These are phyloP conservation scores for Psidium guajava DNA, from an alignment of 345 rosid species.

Conservation along the genomic window DNA sequence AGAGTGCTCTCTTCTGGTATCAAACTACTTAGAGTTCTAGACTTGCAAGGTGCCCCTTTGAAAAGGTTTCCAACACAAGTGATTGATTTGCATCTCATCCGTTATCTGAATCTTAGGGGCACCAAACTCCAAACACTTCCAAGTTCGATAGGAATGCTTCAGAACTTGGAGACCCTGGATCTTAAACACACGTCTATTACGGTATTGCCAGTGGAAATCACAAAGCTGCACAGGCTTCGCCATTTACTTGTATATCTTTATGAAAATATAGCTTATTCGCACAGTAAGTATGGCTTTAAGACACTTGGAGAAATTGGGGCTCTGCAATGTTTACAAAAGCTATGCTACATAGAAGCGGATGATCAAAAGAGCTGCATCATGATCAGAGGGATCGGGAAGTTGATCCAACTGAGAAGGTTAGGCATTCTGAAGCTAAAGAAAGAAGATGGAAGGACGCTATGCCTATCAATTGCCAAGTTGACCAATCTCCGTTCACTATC, in stretches of 20 bases:
- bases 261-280: slow-evolving; percentile 2
- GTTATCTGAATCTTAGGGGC: slow-evolving; percentile 8
- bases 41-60: slow-evolving; percentile 12
- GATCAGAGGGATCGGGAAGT: slow-evolving; percentile 6
- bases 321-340: slow-evolving; percentile 10
- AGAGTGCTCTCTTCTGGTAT: neutral
- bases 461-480: slow-evolving; percentile 5
- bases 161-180: slow-evolving; percentile 15
- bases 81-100: slow-evolving; percentile 1
- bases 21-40: slow-evolving; percentile 8
- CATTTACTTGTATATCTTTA: slow-evolving; percentile 9
- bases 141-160: slow-evolving; percentile 17
- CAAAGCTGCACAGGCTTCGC: slow-evolving; percentile 10
- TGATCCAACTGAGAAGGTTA: slow-evolving; percentile 11
- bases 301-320: slow-evolving; percentile 4
- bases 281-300: slow-evolving; percentile 8
- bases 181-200: slow-evolving; percentile 10
- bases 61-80: slow-evolving; percentile 7
- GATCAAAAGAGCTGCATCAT: neutral
- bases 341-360: slow-evolving; percentile 10
- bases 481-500: slow-evolving; percentile 6
- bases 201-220: slow-evolving; percentile 9
- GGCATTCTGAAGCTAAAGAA: slow-evolving; percentile 8
- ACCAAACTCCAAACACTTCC: slow-evolving; percentile 10
- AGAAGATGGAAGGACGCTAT: slow-evolving; percentile 8